These are phyloP conservation scores for Claviceps paspali DNA, from an alignment of 2,329 filamentous ascomycete genomes.

Conservation along the genomic window DNA sequence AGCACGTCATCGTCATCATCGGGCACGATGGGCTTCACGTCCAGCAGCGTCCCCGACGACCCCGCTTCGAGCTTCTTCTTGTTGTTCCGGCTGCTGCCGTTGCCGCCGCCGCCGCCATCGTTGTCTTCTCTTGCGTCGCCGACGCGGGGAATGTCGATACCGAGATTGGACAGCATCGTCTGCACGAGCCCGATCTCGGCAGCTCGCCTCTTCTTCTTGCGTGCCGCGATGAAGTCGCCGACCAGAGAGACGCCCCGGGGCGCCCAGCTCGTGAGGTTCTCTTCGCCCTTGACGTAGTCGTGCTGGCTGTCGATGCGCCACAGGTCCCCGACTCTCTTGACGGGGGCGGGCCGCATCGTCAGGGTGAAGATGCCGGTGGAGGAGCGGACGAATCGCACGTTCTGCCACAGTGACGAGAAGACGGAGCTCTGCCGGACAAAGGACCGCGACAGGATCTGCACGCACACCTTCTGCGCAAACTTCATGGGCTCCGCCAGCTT, in stretches of 20 bases:
- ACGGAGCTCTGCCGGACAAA: constrained; percentile 79
- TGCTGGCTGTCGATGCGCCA: constrained; percentile 94
- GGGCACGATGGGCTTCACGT: constrained; percentile 28
- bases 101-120: constrained; percentile 8
- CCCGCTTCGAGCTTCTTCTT: too few species aligned
- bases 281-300: constrained; percentile 93
- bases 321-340: constrained; percentile 81
- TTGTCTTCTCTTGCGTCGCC: constrained; percentile 19
- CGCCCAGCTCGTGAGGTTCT: constrained; percentile 69
- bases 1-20: constrained; percentile 43
- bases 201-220: constrained; percentile 57
- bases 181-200: constrained; percentile 69
- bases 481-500: constrained; percentile 79
- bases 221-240: constrained; percentile 66
- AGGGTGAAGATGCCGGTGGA: constrained; percentile 77
- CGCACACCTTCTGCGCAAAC: constrained; percentile 65
- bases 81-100: constrained; percentile 12
- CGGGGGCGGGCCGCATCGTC: constrained; percentile 71
- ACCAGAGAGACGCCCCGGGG: constrained; percentile 82
- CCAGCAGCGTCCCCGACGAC: constrained; percentile 18
- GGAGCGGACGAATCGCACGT: constrained; percentile 72
- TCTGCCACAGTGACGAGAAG: constrained; percentile 76
- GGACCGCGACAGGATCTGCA: constrained; percentile 70
- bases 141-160: constrained; percentile 27
- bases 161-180: constrained; percentile 46